Evolutionary conservation across 208 protist genomes (phyloP), one percentile per base, ranked within the genome.

Genomic region (Crithidia sp.): DNA sequence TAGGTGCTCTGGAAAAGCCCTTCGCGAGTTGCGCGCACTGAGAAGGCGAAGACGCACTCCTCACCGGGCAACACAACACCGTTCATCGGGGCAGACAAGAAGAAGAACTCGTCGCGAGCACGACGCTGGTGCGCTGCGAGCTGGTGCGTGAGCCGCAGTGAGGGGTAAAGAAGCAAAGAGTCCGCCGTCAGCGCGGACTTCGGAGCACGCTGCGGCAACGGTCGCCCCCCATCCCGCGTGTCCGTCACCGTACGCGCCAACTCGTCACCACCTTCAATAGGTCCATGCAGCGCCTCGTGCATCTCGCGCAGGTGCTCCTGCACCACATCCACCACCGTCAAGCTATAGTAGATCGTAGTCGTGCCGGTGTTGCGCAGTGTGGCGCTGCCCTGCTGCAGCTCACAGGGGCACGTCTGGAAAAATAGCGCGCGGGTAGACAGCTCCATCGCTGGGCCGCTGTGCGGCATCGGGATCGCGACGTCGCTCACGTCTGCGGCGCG

Each of bases 291-390:
- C 28, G 65, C 65, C 53, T 70, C 65, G 41, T 39, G 13, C 0
- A 60, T 36, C 50, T 63, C 50, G 8, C 57, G 45, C 16, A 84
- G 43, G 14, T 64, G 60, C 65, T 89, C 85, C 37, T 67, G 54
- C 36, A 86, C 44, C 14, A 56, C 37, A 49, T 92, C 82, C 37
- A 89, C 78, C 36, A 73, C 68, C 39, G 71, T 74, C 91, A 83
- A 95, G 75, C 79, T 96, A 76, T 90, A 96, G 77, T 94, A 96
- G 53, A 93, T 80, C 12, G 92, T 92, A 37, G 86, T 83, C n/a
- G 80, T 80, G 37, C 88, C 81, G 7, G 59, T 82, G 81, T 96
- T 96, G 28, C 59, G 60, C 16, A 96, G 70, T n/a, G 56, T 68
- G 39, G 92, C 67, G 19, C 63, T 56, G 16, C 81, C 84, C 55